Conservation (phyloP, 768 basidiomycete genomes). For the Tremella mesenterica region DNA sequence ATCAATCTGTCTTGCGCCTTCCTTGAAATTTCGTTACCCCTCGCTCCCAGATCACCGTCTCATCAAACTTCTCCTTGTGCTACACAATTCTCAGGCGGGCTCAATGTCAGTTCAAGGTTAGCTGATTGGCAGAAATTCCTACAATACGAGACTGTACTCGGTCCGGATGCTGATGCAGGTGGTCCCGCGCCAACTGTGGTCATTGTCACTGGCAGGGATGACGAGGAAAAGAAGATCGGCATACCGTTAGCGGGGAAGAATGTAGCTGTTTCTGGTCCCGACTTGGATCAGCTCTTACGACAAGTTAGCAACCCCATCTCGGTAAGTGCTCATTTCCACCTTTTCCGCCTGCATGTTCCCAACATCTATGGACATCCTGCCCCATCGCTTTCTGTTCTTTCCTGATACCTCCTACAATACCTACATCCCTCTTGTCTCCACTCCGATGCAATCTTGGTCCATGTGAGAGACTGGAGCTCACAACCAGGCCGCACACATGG, state of each 20-base stretch:
- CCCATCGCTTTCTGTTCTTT: too few relatives aligned
- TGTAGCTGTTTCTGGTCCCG: constrained; percentile 36
- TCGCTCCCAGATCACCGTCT: not conserved
- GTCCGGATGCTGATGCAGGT: constrained; percentile 30
- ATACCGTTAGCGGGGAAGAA: constrained; percentile 8
- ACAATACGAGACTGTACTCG: constrained; percentile 44
- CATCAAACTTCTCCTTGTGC: not conserved
- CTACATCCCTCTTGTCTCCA: too few relatives aligned
- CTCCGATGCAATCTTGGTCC: not conserved
- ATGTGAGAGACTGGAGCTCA: not conserved
- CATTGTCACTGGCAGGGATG: constrained; percentile 2
- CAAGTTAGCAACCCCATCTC: not conserved
- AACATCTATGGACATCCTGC: too few relatives aligned
- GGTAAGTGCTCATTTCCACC: not conserved
- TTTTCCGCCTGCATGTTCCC: too few relatives aligned
- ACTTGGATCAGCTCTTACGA: constrained; percentile 34
- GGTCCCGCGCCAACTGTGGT: not conserved
- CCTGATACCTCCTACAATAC: too few relatives aligned
- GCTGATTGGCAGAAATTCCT: constrained; percentile 25
- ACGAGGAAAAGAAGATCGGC: constrained; percentile 11
- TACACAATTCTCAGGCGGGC: not conserved
- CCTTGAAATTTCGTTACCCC: not conserved
- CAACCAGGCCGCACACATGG: not conserved
- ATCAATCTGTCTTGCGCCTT: too few relatives aligned
- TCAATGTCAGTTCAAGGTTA: not conserved